Evolutionary conservation across 208 protist species (phyloP).

Genomic region (Trypanosoma avium): DNA sequence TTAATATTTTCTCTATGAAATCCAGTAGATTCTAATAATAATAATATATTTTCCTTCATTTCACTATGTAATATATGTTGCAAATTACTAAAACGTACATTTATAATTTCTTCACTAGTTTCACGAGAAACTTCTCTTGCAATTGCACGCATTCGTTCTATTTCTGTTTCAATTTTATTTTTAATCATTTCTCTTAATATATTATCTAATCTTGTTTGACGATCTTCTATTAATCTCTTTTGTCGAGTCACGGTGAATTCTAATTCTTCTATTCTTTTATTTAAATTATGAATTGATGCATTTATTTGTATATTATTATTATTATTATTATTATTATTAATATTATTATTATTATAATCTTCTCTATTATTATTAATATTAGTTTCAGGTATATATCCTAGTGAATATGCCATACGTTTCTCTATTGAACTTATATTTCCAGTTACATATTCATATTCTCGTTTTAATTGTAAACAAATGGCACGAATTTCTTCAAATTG

Average conservation of each 20-base stretch:
- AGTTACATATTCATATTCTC: constrained; percentile 60
- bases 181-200: constrained; percentile 57
- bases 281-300: too few species aligned
- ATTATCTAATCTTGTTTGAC: constrained; percentile 36
- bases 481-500: constrained; percentile 57
- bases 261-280: constrained; percentile 51
- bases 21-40: too few species aligned
- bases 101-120: constrained; percentile 62
- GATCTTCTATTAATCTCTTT: constrained; percentile 47
- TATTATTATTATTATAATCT: too few species aligned
- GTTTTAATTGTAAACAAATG: constrained; percentile 51
- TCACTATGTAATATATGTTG: constrained; percentile 41
- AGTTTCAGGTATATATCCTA: background rate
- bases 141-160: constrained; percentile 68
- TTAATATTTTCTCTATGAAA: too few species aligned
- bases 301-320: too few species aligned
- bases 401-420: constrained; percentile 16
- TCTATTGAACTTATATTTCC: constrained; percentile 57
- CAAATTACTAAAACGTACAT: constrained; percentile 46
- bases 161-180: constrained; percentile 49
- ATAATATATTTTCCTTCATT: background rate
- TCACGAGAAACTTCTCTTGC: constrained; percentile 72
- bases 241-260: constrained; percentile 47
- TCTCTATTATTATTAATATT: too few species aligned
- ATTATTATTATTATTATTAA: too few species aligned